phyloP scores from a whole-genome alignment of 2,329 filamentous ascomycete genomes.

The Aspergillus floridensis region DNA sequence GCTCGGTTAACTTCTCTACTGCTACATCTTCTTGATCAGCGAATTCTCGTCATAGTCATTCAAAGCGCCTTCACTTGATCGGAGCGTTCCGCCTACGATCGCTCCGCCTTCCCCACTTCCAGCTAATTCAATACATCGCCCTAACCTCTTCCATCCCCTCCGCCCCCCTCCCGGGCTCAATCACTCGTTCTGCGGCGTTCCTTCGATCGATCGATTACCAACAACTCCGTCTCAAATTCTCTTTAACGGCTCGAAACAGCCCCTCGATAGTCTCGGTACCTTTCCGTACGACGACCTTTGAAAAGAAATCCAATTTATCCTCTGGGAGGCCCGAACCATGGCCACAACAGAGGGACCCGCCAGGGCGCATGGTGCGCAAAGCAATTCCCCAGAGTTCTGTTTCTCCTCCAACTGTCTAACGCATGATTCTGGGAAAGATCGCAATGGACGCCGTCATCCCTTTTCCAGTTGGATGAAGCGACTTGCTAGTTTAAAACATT shows the following conservation, averaged over 20 bases:
- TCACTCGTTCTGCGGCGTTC: neutral
- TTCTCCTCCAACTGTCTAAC: slow-evolving; percentile 5
- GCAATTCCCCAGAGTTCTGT: neutral
- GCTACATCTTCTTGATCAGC: neutral
- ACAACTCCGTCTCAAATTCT: neutral
- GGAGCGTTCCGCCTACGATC: neutral
- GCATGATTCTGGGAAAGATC: slow-evolving; percentile 53
- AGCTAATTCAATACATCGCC: neutral
- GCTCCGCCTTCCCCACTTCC: neutral
- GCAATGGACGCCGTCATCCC: slow-evolving; percentile 72
- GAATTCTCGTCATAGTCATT: neutral
- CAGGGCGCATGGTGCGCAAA: slow-evolving; percentile 46
- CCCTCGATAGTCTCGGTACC: neutral
- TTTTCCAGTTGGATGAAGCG: slow-evolving; percentile 95
- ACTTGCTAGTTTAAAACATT: slow-evolving; percentile 79
- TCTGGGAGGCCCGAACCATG: slow-evolving; percentile 21
- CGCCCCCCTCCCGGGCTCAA: neutral
- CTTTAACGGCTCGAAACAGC: neutral
- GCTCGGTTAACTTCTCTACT: neutral
- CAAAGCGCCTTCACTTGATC: neutral
- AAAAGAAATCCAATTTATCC: neutral
- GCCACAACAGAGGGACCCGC: slow-evolving; percentile 36
- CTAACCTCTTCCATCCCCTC: neutral
- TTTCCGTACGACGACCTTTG: neutral
- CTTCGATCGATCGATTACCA: neutral